phyloP scores from a whole-genome alignment of 2,329 filamentous ascomycete genomes.

The Cladophialophora psammophila region DNA sequence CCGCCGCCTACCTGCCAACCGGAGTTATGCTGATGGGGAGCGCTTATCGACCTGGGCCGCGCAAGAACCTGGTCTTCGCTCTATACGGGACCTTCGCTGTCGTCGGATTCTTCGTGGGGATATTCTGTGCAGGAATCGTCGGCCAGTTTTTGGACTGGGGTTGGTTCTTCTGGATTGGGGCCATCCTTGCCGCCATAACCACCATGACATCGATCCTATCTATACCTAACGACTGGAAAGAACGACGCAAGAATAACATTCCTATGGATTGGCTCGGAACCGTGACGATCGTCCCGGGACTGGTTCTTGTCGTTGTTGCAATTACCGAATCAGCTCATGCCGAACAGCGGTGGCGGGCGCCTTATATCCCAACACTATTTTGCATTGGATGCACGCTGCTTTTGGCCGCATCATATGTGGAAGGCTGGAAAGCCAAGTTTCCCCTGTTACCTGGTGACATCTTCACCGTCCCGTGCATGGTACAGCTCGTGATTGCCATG shows the following conservation, averaged over 20 bases:
- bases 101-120: conserved; percentile 62
- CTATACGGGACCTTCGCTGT: conserved; percentile 63
- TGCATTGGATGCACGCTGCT: conserved; percentile 69
- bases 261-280: conserved; percentile 75
- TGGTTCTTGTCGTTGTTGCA: conserved; percentile 75
- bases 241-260: conserved; percentile 49
- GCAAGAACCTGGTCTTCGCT: conserved; percentile 73
- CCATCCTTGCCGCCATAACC: conserved; percentile 59
- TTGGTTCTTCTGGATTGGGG: conserved; percentile 74
- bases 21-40: conserved; percentile 71
- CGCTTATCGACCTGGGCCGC: conserved; percentile 70
- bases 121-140: conserved; percentile 69
- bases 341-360: conserved; percentile 72
- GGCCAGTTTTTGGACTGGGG: conserved; percentile 64
- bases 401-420: conserved; percentile 69
- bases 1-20: conserved; percentile 74
- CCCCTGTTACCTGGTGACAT: conserved; percentile 75
- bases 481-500: conserved; percentile 65
- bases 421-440: conserved; percentile 72
- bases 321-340: conserved; percentile 77
- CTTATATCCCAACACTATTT: conserved; percentile 73
- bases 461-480: conserved; percentile 74
- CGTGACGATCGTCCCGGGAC: conserved; percentile 66
- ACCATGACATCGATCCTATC: conserved; percentile 54
- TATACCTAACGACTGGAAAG: conserved; percentile 58